Base-by-base conservation (phyloP, 2,329 filamentous ascomycete genomes). In the Colletotrichum cereale region DNA sequence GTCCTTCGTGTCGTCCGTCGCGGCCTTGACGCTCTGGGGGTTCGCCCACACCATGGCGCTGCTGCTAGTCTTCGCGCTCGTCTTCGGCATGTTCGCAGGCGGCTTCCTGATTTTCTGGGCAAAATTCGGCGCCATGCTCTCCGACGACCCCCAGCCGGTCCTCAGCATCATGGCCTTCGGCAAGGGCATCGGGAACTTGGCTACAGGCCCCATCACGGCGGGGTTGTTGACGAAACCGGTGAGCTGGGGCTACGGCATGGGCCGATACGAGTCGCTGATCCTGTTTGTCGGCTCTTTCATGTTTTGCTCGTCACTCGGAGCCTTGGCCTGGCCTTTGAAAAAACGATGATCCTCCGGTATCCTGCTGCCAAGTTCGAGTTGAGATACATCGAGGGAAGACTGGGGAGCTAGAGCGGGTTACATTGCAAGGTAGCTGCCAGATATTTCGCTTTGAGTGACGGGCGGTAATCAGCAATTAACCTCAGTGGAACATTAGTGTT, bases 21-120 rank as follows among this genome's bases (percentile, higher is more conserved):
- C 85, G 0, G 83, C 85, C 0, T 84, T 90, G 52, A 76, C 88
- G 0, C 78, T 90, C 36, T 90, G 89, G 88, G 88, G 88, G 0
- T 76, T 89, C 21, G 83, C 84, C 4, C 82, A 79, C 1, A 80
- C 81, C 0, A 78, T 85, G 10, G 82, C 81, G 1, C 76, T 85
- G 2, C 78, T 90, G 3, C 79, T 85, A 0, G 74, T 85, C 0
- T 91, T 90, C 74, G 83, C 86, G 5, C 76, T 89, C 3, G 78
- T 84, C 0, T 91, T 87, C 74, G 89, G 89, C 1, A 86, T 89
- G 78, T 90, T 90, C 64, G 87, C 88, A 0, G 85, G 87, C 5
- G 76, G 73, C 0, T 80, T 75, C 66, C 73, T 73, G 2, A 72
- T 77, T 12, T 68, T 76, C 18, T 78, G 75, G 76, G 67, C 75